Conservation (phyloP, 2,329 filamentous ascomycete genomes). For the Claviceps lovelessii region DNA sequence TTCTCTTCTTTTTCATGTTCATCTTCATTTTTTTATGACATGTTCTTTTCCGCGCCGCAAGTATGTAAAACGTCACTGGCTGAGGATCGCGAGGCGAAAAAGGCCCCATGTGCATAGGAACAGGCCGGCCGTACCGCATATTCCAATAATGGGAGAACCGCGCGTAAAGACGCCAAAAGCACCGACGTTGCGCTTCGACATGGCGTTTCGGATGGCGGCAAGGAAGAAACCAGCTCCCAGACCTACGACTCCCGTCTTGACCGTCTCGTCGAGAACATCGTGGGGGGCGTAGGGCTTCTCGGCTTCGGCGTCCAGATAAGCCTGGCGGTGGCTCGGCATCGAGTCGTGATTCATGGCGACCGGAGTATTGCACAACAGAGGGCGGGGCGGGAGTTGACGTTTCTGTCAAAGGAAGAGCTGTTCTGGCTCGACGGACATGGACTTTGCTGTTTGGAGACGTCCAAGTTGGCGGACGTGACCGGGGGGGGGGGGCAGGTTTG, state of each 20-base stretch:
- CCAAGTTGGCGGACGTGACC: neutral
- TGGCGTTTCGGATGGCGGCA: slow-evolving; percentile 73
- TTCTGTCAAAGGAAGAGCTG: neutral
- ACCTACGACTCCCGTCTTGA: slow-evolving; percentile 50
- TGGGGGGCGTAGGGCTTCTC: slow-evolving; percentile 47
- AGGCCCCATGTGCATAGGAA: neutral
- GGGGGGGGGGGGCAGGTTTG: neutral
- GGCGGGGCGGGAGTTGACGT: neutral
- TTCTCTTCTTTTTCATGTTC: too few relatives aligned
- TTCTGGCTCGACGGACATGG: neutral
- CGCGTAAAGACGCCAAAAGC: slow-evolving; percentile 67
- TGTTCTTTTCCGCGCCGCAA: neutral
- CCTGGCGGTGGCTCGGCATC: slow-evolving; percentile 14
- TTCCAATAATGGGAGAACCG: slow-evolving; percentile 57
- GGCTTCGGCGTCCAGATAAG: slow-evolving; percentile 8
- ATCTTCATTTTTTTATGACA: too few relatives aligned
- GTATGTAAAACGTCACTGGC: neutral
- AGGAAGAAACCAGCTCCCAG: slow-evolving; percentile 55
- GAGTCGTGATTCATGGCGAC: slow-evolving; percentile 21
- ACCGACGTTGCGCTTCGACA: slow-evolving; percentile 70
- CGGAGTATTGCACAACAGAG: slow-evolving; percentile 1
- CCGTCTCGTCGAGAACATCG: slow-evolving; percentile 56
- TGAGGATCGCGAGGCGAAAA: neutral
- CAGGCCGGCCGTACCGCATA: slow-evolving; percentile 18
- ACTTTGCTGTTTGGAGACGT: neutral